A percentile compares a stretch with the other conserved stretches of the same genome.
phyloP scores from a whole-genome alignment of 1,139 yeast species.

The Blastobotrys illinoisensis region DNA sequence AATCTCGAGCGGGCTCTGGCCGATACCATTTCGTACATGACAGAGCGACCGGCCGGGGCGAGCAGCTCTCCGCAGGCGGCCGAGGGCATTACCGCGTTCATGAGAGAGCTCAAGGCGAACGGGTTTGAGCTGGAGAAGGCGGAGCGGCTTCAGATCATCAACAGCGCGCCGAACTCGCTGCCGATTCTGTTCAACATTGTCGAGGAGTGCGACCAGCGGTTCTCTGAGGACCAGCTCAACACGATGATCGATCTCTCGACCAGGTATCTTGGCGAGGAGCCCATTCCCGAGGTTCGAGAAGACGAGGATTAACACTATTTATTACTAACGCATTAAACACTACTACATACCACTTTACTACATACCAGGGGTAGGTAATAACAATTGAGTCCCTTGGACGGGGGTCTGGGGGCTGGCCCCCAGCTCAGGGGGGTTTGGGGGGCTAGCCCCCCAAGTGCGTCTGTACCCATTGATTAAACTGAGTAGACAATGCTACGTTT shows the following conservation, averaged over 20 bases:
- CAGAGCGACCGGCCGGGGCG: constrained; percentile 42
- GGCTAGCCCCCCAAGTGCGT: too few species aligned
- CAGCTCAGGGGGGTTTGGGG: too few species aligned
- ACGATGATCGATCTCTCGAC: constrained; percentile 15
- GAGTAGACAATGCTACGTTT: too few species aligned
- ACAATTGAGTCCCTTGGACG: too few species aligned
- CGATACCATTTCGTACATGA: constrained; percentile 48
- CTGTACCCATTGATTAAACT: too few species aligned
- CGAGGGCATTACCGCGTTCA: constrained; percentile 47
- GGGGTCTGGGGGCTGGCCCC: too few species aligned
- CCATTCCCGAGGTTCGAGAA: constrained; percentile 19
- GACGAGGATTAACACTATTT: constrained; percentile 12
- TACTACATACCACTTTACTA: too few species aligned
- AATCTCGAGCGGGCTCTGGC: constrained; percentile 60
- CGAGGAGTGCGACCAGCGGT: constrained; percentile 88
- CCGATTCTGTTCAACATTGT: constrained; percentile 74
- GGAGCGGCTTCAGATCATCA: constrained; percentile 79
- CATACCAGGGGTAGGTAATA: too few species aligned
- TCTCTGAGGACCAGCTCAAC: constrained; percentile 49
- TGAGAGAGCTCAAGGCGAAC: constrained; percentile 44
- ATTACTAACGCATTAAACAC: too few species aligned
- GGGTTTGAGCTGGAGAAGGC: constrained; percentile 64
- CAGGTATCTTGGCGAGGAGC: constrained; percentile 20
- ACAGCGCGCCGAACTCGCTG: constrained; percentile 70
- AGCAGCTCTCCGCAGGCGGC: constrained; percentile 36